Evolutionary conservation across 352 stramenopile species (phyloP).

Genomic region (Pythium brachiatum): DNA sequence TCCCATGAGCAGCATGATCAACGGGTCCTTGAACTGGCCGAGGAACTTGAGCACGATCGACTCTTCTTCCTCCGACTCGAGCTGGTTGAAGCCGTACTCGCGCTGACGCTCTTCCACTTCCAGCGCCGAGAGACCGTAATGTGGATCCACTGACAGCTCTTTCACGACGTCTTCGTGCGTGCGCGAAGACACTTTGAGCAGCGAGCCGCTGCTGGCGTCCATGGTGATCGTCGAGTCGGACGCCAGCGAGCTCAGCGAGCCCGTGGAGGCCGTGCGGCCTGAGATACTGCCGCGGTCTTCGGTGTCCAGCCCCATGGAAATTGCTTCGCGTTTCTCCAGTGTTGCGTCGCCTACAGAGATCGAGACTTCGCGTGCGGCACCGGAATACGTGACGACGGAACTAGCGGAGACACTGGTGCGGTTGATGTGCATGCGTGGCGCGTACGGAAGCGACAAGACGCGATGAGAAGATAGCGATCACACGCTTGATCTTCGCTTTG

Average conservation of each 20-base stretch:
- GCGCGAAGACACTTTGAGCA: conserved; percentile 31
- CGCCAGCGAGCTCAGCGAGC: conserved; percentile 23
- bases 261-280: conserved; percentile 17
- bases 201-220: conserved; percentile 4
- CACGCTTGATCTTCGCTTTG: not conserved
- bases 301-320: not conserved
- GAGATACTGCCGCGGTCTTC: conserved; percentile 14
- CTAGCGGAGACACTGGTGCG: not conserved
- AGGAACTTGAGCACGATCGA: conserved; percentile 91
- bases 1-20: conserved; percentile 95
- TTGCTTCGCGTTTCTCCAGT: not conserved
- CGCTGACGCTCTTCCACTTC: conserved; percentile 56
- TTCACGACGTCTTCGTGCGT: conserved; percentile 56
- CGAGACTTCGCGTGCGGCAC: not conserved
- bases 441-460: not conserved
- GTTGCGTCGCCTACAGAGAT: not conserved
- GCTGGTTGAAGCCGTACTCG: conserved; percentile 70
- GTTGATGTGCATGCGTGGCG: not conserved
- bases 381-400: conserved; percentile 3
- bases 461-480: not conserved
- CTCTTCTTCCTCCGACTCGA: conserved; percentile 71
- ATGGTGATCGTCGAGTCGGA: conserved; percentile 16
- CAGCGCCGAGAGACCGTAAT: conserved; percentile 56
- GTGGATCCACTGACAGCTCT: conserved; percentile 63
- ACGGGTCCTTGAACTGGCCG: conserved; percentile 95